Percentiles rank a stretch among this genome's conserved stretches.
Conservation (phyloP, 2,329 filamentous ascomycete genomes). For the Penicillium sp. region DNA sequence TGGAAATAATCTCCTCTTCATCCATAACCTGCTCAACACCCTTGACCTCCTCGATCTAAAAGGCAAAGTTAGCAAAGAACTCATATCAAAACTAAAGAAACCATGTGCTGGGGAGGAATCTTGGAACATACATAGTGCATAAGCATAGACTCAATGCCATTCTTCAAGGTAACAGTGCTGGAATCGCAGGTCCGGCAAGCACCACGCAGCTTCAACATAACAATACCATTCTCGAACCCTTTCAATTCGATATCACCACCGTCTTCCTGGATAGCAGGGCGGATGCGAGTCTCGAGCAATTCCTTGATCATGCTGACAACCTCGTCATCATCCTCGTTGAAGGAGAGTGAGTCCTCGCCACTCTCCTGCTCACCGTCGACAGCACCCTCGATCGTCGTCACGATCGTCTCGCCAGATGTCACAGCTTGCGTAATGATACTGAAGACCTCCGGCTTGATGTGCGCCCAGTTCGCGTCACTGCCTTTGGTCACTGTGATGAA, state of each 20-base stretch:
- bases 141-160: constrained; percentile 96
- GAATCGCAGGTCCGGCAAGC: constrained; percentile 96
- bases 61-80: constrained; percentile 17
- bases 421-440: constrained; percentile 91
- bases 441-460: constrained; percentile 94
- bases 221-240: constrained; percentile 81
- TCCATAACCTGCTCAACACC: constrained; percentile 88
- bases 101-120: background rate
- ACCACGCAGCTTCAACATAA: constrained; percentile 82
- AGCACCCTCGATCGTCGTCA: constrained; percentile 65
- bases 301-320: constrained; percentile 99
- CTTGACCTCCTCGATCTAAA: constrained; percentile 89
- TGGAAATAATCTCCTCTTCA: constrained; percentile 82
- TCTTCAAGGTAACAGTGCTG: constrained; percentile 94
- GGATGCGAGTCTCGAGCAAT: constrained; percentile 87
- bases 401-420: constrained; percentile 76
- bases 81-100: background rate
- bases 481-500: constrained; percentile 97
- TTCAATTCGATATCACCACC: constrained; percentile 95
- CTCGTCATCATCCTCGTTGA: constrained; percentile 88
- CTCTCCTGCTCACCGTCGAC: constrained; percentile 50
- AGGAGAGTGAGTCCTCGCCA: constrained; percentile 69
- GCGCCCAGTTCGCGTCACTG: constrained; percentile 83
- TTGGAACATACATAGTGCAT: constrained; percentile 78
- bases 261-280: constrained; percentile 95